These are phyloP conservation scores for Betula pendula DNA, from an alignment of 306 rosid species.

Conservation along the genomic window DNA sequence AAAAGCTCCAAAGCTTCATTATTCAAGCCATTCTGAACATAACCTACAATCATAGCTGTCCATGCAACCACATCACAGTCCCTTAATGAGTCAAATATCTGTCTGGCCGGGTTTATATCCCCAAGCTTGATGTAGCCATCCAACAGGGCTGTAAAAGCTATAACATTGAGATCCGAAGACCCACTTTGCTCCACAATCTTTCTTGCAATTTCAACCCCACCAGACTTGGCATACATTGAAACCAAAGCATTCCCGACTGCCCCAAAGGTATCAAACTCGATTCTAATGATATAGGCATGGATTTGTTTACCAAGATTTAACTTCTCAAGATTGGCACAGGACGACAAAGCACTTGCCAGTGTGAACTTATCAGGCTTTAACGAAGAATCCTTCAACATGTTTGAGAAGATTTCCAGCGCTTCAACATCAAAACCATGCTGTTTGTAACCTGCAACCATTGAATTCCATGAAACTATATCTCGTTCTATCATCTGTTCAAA, in stretches of 20 bases:
- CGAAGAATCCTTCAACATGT: constrained; percentile 51
- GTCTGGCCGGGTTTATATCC: constrained; percentile 68
- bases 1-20: constrained; percentile 68
- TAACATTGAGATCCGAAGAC: constrained; percentile 52
- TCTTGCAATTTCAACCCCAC: constrained; percentile 58
- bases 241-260: constrained; percentile 64
- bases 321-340: constrained; percentile 72
- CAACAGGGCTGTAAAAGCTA: constrained; percentile 79
- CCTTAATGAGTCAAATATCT: constrained; percentile 69
- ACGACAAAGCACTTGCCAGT: constrained; percentile 70
- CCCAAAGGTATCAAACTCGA: constrained; percentile 41
- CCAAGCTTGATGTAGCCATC: constrained; percentile 84
- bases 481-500: constrained; percentile 66
- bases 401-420: constrained; percentile 57
- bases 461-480: constrained; percentile 74
- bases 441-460: constrained; percentile 64
- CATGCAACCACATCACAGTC: constrained; percentile 71
- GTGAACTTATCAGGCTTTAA: constrained; percentile 76
- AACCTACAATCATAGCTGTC: constrained; percentile 96
- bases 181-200: constrained; percentile 48
- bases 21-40: constrained; percentile 63
- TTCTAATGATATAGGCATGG: constrained; percentile 60
- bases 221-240: constrained; percentile 80
- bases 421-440: constrained; percentile 56
- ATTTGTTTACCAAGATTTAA: constrained; percentile 73